Evolutionary conservation across 148 eudicot species (phyloP).

Genomic region (Rheum nobile): DNA sequence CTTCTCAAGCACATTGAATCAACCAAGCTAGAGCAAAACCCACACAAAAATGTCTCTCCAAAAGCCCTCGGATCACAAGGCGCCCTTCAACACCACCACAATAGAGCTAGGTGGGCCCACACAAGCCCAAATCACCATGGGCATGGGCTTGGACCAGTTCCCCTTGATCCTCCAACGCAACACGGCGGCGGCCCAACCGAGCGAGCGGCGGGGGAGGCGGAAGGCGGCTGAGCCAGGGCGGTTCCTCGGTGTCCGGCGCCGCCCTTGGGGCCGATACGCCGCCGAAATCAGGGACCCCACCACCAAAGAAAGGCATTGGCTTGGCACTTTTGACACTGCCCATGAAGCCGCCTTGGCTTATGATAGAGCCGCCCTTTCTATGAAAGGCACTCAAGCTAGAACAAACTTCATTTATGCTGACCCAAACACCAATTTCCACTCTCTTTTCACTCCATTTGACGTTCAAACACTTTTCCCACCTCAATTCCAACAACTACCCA

Average conservation of each 20-base stretch:
- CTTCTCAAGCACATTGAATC: too few relatives aligned
- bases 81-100: constrained; percentile 14
- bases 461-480: constrained; percentile 21
- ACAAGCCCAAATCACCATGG: too few relatives aligned
- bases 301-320: constrained; percentile 91
- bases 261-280: constrained; percentile 94
- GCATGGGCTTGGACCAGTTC: constrained; percentile 36
- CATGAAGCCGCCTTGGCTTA: constrained; percentile 97
- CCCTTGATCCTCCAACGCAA: constrained; percentile 54
- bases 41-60: constrained; percentile 34
- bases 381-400: constrained; percentile 89
- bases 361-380: constrained; percentile 90
- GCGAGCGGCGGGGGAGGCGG: constrained; percentile 57
- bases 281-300: constrained; percentile 95
- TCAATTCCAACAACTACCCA: neutral
- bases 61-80: neutral
- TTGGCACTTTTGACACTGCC: constrained; percentile 94
- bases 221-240: constrained; percentile 69
- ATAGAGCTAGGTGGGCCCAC: neutral
- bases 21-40: too few relatives aligned
- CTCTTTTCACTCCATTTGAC: constrained; percentile 37
- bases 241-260: constrained; percentile 69
- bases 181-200: constrained; percentile 34
- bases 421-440: constrained; percentile 24
- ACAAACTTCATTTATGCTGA: constrained; percentile 83